phyloP scores from a whole-genome alignment of 208 protist species.

The Wallacemonas sp. region DNA sequence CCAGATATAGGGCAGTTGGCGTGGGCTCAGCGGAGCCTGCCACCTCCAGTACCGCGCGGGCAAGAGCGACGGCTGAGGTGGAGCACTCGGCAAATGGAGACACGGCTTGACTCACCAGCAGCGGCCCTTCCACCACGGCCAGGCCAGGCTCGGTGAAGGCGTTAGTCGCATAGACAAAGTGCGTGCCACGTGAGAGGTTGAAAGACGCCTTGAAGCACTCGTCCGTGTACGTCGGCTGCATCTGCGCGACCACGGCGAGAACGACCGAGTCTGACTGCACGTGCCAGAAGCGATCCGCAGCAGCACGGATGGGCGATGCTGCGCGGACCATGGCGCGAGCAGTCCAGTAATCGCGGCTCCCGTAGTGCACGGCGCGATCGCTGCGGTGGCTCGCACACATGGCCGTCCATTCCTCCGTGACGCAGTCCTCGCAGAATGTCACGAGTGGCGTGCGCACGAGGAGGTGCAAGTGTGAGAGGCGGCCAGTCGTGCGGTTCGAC shows the following conservation, averaged over 20 bases:
- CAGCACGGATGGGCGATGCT: conserved; percentile 19
- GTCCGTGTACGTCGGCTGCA: conserved; percentile 18
- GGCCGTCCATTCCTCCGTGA: conserved; percentile 4
- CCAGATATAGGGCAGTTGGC: conserved; percentile 43
- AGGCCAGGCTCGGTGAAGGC: conserved; percentile 25
- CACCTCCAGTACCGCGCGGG: conserved; percentile 21
- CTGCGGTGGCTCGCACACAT: conserved; percentile 23
- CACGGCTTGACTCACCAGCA: conserved; percentile 22
- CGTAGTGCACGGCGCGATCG: conserved; percentile 19
- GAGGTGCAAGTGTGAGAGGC: conserved; percentile 22
- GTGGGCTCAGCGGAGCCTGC: background rate
- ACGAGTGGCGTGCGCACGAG: conserved; percentile 48
- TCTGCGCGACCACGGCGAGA: conserved; percentile 34
- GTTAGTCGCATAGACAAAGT: conserved; percentile 47
- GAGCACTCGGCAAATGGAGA: conserved; percentile 34
- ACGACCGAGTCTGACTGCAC: conserved; percentile 1
- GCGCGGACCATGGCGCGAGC: conserved; percentile 49
- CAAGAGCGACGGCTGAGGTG: conserved; percentile 34
- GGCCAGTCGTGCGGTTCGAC: too few relatives aligned
- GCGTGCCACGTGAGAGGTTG: conserved; percentile 28
- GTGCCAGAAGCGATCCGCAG: conserved; percentile 29
- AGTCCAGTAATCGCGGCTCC: conserved; percentile 50
- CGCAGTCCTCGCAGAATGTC: conserved; percentile 42
- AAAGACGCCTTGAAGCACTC: conserved; percentile 22
- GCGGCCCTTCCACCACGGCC: conserved; percentile 1